Evolutionary conservation across 805 yeast species (phyloP).

Genomic region (Pichia phayaonensis): DNA sequence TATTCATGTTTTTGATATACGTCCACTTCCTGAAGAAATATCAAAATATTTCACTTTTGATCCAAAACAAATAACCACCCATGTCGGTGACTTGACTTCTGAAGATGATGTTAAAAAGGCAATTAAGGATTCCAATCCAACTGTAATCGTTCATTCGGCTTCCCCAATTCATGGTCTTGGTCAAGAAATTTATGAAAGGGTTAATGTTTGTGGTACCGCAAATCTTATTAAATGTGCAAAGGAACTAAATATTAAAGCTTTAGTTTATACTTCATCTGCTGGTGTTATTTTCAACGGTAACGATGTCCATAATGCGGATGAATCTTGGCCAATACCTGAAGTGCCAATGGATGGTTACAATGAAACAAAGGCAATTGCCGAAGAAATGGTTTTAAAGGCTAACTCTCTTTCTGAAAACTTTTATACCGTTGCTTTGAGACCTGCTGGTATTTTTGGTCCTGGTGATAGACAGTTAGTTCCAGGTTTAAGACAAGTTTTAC

Average conservation of each 20-base stretch:
- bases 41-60: slow-evolving; percentile 73
- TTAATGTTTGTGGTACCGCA: slow-evolving; percentile 83
- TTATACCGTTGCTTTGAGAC: slow-evolving; percentile 80
- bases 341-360: slow-evolving; percentile 96
- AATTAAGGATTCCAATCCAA: slow-evolving; percentile 48
- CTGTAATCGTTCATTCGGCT: slow-evolving; percentile 88
- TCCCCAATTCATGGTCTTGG: slow-evolving; percentile 90
- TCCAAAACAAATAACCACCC: slow-evolving; percentile 46
- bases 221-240: slow-evolving; percentile 62
- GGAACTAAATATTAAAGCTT: slow-evolving; percentile 43
- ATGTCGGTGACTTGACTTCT: slow-evolving; percentile 80
- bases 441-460: slow-evolving; percentile 98
- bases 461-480: slow-evolving; percentile 97
- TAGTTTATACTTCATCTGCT: slow-evolving; percentile 94
- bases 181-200: slow-evolving; percentile 78
- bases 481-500: slow-evolving; percentile 76
- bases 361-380: slow-evolving; percentile 90
- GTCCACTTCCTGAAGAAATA: slow-evolving; percentile 71
- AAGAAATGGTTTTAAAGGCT: slow-evolving; percentile 67
- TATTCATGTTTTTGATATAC: slow-evolving; percentile 83
- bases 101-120: slow-evolving; percentile 60
- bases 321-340: slow-evolving; percentile 86
- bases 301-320: slow-evolving; percentile 87
- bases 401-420: slow-evolving; percentile 51
- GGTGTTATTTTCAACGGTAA: slow-evolving; percentile 97